Conservation (phyloP, 2,329 filamentous ascomycete genomes). For the Biscogniauxia marginata region DNA sequence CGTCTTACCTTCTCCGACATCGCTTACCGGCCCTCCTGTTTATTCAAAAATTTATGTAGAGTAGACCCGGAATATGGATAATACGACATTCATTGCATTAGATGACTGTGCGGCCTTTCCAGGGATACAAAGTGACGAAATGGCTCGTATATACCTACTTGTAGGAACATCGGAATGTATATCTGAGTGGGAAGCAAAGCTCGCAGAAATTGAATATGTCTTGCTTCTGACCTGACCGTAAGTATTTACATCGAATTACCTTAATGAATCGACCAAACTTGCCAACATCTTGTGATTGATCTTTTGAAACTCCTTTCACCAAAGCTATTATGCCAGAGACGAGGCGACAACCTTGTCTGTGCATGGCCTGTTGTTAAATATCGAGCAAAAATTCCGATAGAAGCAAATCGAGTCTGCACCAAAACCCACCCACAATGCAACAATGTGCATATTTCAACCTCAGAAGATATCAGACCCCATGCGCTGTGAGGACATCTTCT, state of each 20-base stretch:
- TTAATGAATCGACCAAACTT: conserved; percentile 23
- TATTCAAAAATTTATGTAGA: too few species aligned
- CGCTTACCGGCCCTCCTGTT: too few species aligned
- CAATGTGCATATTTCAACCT: conserved; percentile 11
- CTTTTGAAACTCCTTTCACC: conserved; percentile 16
- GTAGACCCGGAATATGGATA: too few species aligned
- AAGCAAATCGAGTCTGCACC: conserved; percentile 20
- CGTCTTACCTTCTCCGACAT: too few species aligned
- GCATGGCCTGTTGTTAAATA: conserved; percentile 15
- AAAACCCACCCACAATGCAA: conserved; percentile 8
- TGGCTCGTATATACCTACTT: too few species aligned
- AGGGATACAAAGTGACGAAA: too few species aligned
- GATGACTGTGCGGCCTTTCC: too few species aligned
- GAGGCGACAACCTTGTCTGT: conserved; percentile 17
- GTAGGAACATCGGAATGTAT: too few species aligned
- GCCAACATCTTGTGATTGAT: conserved; percentile 18
- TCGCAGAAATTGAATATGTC: too few species aligned
- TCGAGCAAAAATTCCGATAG: conserved; percentile 22
- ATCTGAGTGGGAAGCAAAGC: too few species aligned
- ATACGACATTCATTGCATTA: too few species aligned
- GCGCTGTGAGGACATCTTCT: conserved; percentile 16
- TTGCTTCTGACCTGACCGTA: background rate
- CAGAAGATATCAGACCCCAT: conserved; percentile 18
- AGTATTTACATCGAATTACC: conserved; percentile 13
- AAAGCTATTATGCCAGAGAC: conserved; percentile 22